Evolutionary conservation across 306 rosid genomes (phyloP).

Genomic region (Morella rubra): DNA sequence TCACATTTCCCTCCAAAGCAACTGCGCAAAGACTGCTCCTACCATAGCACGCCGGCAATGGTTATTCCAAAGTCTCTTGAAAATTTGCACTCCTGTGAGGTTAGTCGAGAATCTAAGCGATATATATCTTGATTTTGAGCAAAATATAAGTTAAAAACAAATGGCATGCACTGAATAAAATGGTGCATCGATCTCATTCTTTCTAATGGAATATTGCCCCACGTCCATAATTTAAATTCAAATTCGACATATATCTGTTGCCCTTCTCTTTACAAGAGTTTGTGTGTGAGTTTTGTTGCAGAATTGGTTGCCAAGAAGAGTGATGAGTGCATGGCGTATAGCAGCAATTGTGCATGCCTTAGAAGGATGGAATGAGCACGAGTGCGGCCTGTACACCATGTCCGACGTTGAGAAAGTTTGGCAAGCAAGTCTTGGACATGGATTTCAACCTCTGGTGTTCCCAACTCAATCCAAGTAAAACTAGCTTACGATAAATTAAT

Average conservation of each 20-base stretch:
- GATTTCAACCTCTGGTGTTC: slow-evolving; percentile 38
- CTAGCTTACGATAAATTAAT: too few species aligned
- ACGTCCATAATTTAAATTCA: too few species aligned
- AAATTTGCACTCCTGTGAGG: slow-evolving; percentile 85
- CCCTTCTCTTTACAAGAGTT: background rate
- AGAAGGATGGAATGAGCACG: slow-evolving; percentile 66
- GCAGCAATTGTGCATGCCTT: slow-evolving; percentile 71
- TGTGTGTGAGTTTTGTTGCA: slow-evolving; percentile 16
- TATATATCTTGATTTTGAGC: too few species aligned
- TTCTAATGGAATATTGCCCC: too few species aligned
- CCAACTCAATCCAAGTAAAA: background rate
- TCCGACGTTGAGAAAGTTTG: slow-evolving; percentile 50
- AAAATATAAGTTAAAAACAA: too few species aligned
- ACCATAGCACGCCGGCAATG: slow-evolving; percentile 75
- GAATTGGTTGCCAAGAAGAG: slow-evolving; percentile 82
- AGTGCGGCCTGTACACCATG: slow-evolving; percentile 45
- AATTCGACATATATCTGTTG: background rate
- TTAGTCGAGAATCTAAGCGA: slow-evolving; percentile 1
- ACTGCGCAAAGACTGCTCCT: slow-evolving; percentile 67
- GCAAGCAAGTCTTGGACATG: slow-evolving; percentile 45
- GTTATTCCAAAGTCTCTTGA: slow-evolving; percentile 43
- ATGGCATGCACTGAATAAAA: too few species aligned
- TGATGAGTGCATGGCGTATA: slow-evolving; percentile 78
- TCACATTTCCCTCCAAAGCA: slow-evolving; percentile 70
- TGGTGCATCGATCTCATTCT: too few species aligned